Conservation (phyloP, 345 rosid genomes). For the Conringia planisiliqua region DNA sequence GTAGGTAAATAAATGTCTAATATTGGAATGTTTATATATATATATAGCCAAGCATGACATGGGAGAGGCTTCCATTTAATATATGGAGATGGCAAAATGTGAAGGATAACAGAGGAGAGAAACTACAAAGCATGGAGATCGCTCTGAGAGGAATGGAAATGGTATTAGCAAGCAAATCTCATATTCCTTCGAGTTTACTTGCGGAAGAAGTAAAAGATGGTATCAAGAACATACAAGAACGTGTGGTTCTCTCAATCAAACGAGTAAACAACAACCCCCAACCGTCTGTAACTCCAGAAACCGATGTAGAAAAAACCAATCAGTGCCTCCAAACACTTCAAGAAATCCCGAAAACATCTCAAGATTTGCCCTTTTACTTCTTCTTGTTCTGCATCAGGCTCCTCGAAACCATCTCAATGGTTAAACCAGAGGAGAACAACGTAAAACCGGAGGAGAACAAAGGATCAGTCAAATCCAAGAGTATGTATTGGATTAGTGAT, state of each 20-base stretch:
- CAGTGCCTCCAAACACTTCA: constrained; percentile 46
- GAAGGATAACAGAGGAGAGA: constrained; percentile 45
- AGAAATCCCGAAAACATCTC: constrained; percentile 41
- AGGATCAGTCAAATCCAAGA: constrained; percentile 3
- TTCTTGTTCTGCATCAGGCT: constrained; percentile 75
- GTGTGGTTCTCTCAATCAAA: constrained; percentile 37
- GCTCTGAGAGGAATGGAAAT: constrained; percentile 79
- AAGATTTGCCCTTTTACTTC: constrained; percentile 64
- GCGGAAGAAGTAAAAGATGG: constrained; percentile 41
- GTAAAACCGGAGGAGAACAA: constrained; percentile 32
- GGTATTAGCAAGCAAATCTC: constrained; percentile 44
- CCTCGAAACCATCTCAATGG: constrained; percentile 40
- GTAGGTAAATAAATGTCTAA: not conserved
- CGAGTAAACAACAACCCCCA: constrained; percentile 37
- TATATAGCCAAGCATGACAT: constrained; percentile 66
- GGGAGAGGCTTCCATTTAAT: constrained; percentile 72
- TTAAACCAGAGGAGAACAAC: constrained; percentile 29
- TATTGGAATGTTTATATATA: not conserved
- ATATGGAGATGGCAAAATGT: constrained; percentile 38
- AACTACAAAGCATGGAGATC: constrained; percentile 52
- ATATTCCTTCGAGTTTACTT: constrained; percentile 38
- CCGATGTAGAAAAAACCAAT: constrained; percentile 38
- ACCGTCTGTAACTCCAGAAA: constrained; percentile 53
- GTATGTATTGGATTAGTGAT: constrained; percentile 16
- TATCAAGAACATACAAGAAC: constrained; percentile 44